These are phyloP conservation scores for Phytopythium mirpurense DNA, from an alignment of 352 stramenopile species.

Conservation along the genomic window DNA sequence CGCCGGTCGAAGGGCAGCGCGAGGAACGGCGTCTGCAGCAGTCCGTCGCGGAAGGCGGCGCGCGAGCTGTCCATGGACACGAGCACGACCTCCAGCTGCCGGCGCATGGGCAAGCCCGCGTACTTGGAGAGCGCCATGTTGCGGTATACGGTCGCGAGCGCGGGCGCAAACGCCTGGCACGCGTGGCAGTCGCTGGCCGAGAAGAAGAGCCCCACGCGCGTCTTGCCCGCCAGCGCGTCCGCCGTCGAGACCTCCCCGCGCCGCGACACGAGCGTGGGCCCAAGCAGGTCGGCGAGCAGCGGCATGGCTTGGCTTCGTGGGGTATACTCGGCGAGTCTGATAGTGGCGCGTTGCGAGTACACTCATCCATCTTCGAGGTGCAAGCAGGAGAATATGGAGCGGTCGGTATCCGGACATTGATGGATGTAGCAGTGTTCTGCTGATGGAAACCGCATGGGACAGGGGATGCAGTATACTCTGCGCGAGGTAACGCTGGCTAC, in stretches of 20 bases:
- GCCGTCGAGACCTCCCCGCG: conserved; percentile 42
- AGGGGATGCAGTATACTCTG: background rate
- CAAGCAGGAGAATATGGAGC: background rate
- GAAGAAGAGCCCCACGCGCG: conserved; percentile 60
- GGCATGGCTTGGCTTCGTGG: conserved; percentile 19
- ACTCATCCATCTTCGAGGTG: no score
- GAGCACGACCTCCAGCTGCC: conserved; percentile 54
- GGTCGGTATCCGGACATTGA: background rate
- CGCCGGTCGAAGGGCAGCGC: conserved; percentile 47
- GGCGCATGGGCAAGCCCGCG: conserved; percentile 47
- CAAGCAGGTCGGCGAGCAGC: conserved; percentile 55
- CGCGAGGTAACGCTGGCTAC: background rate
- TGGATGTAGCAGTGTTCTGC: background rate
- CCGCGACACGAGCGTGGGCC: conserved; percentile 39
- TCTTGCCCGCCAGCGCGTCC: conserved; percentile 49
- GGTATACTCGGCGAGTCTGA: background rate
- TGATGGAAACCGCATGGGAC: background rate
- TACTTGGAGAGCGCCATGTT: conserved; percentile 64
- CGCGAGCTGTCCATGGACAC: conserved; percentile 53
- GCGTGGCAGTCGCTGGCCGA: conserved; percentile 50
- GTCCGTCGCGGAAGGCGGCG: conserved; percentile 45
- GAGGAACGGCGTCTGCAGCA: conserved; percentile 58
- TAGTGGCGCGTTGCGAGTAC: no score
- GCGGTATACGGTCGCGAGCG: conserved; percentile 52
- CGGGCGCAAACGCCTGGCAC: conserved; percentile 58